Evolutionary conservation across 2,329 filamentous ascomycete genomes (phyloP).

Genomic region (Cercospora brassicicola): DNA sequence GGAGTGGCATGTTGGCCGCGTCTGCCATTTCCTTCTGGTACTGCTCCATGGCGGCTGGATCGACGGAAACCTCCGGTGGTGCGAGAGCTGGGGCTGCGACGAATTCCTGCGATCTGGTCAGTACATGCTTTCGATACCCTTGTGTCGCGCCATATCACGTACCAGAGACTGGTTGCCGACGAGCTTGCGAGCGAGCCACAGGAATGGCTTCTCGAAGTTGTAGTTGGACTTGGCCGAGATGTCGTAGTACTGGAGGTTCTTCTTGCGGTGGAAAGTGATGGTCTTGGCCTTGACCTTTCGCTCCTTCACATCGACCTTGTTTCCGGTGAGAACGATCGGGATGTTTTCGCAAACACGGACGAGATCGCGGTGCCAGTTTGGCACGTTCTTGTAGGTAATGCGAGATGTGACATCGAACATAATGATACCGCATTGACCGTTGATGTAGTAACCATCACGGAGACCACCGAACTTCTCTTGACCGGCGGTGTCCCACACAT

Average conservation of each 20-base stretch:
- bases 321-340: conserved; percentile 94
- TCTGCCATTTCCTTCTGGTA: conserved; percentile 87
- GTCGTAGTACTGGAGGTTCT: conserved; percentile 99
- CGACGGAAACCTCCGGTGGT: conserved; percentile 86
- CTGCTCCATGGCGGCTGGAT: conserved; percentile 74
- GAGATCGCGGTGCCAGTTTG: conserved; percentile 99
- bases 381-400: conserved; percentile 99
- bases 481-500: conserved; percentile 98
- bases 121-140: conserved; percentile 13
- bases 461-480: conserved; percentile 99
- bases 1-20: conserved; percentile 80
- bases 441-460: conserved; percentile 99
- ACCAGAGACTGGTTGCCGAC: conserved; percentile 88
- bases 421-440: conserved; percentile 99
- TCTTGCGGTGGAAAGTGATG: conserved; percentile 99
- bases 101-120: conserved; percentile 69
- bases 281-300: conserved; percentile 99
- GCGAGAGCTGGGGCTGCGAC: conserved; percentile 93
- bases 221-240: conserved; percentile 99
- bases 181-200: conserved; percentile 98
- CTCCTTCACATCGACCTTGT: conserved; percentile 99
- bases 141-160: conserved; percentile 42
- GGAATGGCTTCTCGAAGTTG: conserved; percentile 99
- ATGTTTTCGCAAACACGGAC: conserved; percentile 99
- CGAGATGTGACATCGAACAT: conserved; percentile 99